These are phyloP conservation scores for Penicillium corylophilum DNA, from an alignment of 2,329 filamentous ascomycete genomes.

Conservation along the genomic window DNA sequence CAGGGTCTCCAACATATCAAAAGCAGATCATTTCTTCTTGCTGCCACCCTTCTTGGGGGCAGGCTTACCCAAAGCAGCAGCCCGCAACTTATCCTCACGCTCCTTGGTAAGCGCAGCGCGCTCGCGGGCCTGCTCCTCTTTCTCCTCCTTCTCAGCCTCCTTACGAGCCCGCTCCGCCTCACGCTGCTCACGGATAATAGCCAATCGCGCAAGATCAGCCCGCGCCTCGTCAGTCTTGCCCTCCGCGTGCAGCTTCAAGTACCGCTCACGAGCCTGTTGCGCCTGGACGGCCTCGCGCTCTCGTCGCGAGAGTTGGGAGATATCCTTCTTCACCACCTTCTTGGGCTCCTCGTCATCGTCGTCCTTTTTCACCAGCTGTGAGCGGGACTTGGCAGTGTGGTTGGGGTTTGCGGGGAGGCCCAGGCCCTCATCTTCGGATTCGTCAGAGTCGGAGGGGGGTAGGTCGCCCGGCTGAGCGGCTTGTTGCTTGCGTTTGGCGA, in stretches of 20 bases:
- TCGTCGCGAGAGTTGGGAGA: conserved; percentile 61
- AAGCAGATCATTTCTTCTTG: conserved; percentile 30
- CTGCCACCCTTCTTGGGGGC: conserved; percentile 31
- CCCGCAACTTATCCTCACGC: conserved; percentile 42
- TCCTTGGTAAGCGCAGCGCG: conserved; percentile 34
- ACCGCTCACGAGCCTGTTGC: conserved; percentile 82
- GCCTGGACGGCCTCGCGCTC: conserved; percentile 81
- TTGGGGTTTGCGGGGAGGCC: conserved; percentile 79
- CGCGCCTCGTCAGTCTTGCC: conserved; percentile 97
- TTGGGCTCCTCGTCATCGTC: conserved; percentile 54
- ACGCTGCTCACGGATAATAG: conserved; percentile 78
- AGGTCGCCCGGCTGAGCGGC: conserved; percentile 80
- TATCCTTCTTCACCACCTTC: conserved; percentile 39
- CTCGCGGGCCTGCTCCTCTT: conserved; percentile 41
- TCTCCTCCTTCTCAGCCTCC: conserved; percentile 67
- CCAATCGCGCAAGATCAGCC: conserved; percentile 80
- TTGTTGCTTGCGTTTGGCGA: conserved; percentile 69
- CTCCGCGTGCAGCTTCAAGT: conserved; percentile 86
- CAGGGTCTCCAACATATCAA: not conserved
- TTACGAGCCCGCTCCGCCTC: conserved; percentile 80
- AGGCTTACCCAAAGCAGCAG: conserved; percentile 38
- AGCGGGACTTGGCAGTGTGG: conserved; percentile 67
- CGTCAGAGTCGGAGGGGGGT: conserved; percentile 66
- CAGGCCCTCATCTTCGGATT: conserved; percentile 42
- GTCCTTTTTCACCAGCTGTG: conserved; percentile 67